Conservation (phyloP, 108 stramenopile species). For the Skeletonema tropicum region DNA sequence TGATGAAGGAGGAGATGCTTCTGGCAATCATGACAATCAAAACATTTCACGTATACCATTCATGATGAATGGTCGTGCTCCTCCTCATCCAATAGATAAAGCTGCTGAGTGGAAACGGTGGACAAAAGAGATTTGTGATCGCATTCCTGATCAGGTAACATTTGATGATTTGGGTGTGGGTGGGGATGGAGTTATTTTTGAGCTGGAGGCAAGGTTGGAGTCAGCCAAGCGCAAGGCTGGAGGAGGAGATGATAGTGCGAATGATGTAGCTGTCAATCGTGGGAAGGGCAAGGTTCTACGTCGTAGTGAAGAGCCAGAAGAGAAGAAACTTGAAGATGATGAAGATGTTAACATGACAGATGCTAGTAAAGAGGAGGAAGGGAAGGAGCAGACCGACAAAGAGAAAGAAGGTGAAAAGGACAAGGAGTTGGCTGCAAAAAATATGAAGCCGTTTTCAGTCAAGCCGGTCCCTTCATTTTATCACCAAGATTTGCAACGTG, state of each 20-base stretch:
- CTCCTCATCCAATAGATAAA: conserved; percentile 43
- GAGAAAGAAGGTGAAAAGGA: conserved; percentile 23
- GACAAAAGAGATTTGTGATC: conserved; percentile 55
- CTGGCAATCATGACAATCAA: background rate
- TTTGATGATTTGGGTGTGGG: conserved; percentile 73
- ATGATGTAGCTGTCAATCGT: background rate
- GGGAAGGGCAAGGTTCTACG: conserved; percentile 36
- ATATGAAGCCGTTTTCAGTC: conserved; percentile 60
- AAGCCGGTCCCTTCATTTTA: conserved; percentile 73
- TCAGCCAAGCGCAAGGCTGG: conserved; percentile 19
- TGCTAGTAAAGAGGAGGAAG: conserved; percentile 4
- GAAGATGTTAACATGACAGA: conserved; percentile 7
- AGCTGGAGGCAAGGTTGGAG: conserved; percentile 60
- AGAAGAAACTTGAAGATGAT: conserved; percentile 27
- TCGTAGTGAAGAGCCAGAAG: conserved; percentile 16
- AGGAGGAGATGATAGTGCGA: conserved; percentile 3
- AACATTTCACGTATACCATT: background rate
- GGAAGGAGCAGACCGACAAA: conserved; percentile 18
- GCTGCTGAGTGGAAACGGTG: conserved; percentile 68
- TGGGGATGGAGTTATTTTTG: conserved; percentile 50
- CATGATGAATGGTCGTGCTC: conserved; percentile 11
- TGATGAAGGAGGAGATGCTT: conserved; percentile 27
- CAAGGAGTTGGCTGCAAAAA: conserved; percentile 28
- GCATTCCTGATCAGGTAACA: conserved; percentile 75
- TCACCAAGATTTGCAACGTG: conserved; percentile 66